These are phyloP conservation scores for Cicer yamashitae DNA, from an alignment of 306 rosid genomes.

Conservation along the genomic window DNA sequence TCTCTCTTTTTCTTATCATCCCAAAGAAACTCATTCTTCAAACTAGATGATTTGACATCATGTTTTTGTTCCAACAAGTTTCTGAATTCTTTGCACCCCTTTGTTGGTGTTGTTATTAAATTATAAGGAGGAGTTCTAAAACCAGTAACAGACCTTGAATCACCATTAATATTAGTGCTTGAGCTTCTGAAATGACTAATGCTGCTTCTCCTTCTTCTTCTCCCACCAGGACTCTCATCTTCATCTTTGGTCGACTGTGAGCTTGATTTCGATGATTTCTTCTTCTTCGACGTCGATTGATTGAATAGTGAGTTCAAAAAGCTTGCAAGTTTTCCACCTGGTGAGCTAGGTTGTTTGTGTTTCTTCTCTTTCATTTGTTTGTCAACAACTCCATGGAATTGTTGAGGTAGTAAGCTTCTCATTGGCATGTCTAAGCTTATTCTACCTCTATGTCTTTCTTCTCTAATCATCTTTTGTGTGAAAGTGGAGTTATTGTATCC, in stretches of 20 bases:
- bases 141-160: conserved; percentile 69
- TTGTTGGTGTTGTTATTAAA: conserved; percentile 62
- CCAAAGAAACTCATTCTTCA: conserved; percentile 54
- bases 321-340: conserved; percentile 91
- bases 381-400: conserved; percentile 50
- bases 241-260: conserved; percentile 80
- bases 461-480: conserved; percentile 61
- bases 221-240: conserved; percentile 73
- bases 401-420: conserved; percentile 72
- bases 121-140: conserved; percentile 80
- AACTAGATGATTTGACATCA: conserved; percentile 44
- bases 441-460: conserved; percentile 70
- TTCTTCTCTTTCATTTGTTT: conserved; percentile 76
- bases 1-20: conserved; percentile 62
- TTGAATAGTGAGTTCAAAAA: conserved; percentile 92
- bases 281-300: conserved; percentile 88
- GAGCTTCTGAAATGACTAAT: conserved; percentile 90
- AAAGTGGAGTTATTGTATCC: conserved; percentile 45
- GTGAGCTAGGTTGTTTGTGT: conserved; percentile 90
- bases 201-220: conserved; percentile 85
- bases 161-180: conserved; percentile 47
- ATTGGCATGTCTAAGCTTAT: conserved; percentile 93
- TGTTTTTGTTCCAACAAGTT: conserved; percentile 66
- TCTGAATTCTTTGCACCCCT: conserved; percentile 73
- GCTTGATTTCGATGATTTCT: conserved; percentile 77